phyloP scores from a whole-genome alignment of 305 asterid genomes.

The Fraxinus ornus region DNA sequence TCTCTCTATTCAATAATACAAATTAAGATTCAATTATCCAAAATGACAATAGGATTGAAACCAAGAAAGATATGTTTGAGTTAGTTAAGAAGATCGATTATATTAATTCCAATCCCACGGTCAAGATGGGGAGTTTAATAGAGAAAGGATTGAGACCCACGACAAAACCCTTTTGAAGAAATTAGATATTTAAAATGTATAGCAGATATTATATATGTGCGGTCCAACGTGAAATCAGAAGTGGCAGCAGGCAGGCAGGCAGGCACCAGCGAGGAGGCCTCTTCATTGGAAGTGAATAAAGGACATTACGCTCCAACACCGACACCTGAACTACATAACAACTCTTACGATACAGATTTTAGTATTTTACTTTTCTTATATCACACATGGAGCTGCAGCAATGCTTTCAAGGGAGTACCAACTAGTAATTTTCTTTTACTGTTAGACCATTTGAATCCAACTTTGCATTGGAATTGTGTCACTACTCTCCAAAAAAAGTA shows the following conservation, averaged over 20 bases:
- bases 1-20: neutral
- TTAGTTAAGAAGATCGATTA: too few relatives aligned
- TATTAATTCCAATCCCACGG: neutral
- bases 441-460: neutral
- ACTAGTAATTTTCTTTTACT: neutral
- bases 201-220: neutral
- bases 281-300: neutral
- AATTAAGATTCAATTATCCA: neutral
- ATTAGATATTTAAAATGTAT: neutral
- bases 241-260: neutral
- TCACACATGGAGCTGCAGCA: constrained; percentile 3
- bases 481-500: too few relatives aligned
- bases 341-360: constrained; percentile 3
- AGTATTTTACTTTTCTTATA: too few relatives aligned
- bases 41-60: neutral
- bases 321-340: constrained; percentile 23
- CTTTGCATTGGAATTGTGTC: neutral
- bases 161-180: neutral
- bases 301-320: constrained; percentile 18
- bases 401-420: neutral
- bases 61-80: neutral
- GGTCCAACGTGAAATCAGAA: constrained; percentile 6
- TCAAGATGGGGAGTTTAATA: neutral
- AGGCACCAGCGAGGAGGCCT: neutral
- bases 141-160: neutral